Evolutionary conservation across 768 basidiomycete genomes (phyloP), one percentile per base, ranked within the genome.

Genomic region (Lactarius quietus): DNA sequence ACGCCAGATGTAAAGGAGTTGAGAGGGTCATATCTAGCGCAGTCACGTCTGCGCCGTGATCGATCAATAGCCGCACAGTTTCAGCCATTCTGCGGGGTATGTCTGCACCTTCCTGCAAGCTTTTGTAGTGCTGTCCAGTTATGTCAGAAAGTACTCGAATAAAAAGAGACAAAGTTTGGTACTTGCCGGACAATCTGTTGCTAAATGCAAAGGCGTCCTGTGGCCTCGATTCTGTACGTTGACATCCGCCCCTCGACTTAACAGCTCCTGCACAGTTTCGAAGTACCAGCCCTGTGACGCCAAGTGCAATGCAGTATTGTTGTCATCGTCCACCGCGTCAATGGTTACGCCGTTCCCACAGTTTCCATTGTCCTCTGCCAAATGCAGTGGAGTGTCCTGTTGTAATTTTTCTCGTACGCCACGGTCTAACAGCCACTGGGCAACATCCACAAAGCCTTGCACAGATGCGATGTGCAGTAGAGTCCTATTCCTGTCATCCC

Each of bases 141-240:
- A 33, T 8, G 8, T 33, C 33, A 33, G 33, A 3, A 4, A 4
- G 8, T 4, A 8, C 8, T 33, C 33, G 8, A 33, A 4, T 8
- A n/a, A n/a, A 33, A 33, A 8, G 8, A 8, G n/a, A n/a, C n/a
- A n/a, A n/a, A n/a, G n/a, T n/a, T n/a, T 33, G 33, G 8, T 4
- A 33, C 33, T 33, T 8, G 8, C 33, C 33, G 3, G 33, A 33
- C 3, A 8, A 33, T 33, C 8, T 0, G 12, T 23, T 12, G 23
- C 45, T 14, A 48, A 23, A 14, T 48, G 45, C 12, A 48, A 26
- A 48, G 45, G 45, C 23, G 43, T 23, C n/a, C 4, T 8, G 4
- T 1, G 6, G 1, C 0, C 23, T 10, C 3, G 43, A 23, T 45
- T 5, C n/a, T 12, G 9, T 1, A 2, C 7, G 10, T n/a, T 6